Conservation (phyloP, 495 filamentous ascomycete genomes). For the Letharia lupina region DNA sequence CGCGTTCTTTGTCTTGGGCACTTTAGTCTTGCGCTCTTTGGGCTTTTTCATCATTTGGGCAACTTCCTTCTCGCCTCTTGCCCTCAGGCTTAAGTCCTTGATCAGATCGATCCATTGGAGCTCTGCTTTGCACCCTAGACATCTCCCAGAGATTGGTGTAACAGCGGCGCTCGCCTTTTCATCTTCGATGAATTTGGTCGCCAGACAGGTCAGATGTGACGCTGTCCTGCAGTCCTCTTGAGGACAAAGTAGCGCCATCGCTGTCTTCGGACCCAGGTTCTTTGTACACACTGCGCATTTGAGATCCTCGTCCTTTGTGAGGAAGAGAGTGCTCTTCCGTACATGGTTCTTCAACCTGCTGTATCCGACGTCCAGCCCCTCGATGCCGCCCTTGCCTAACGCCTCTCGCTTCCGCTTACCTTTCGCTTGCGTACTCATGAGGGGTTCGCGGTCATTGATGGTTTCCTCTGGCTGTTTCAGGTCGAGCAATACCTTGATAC, state of each 20-base stretch:
- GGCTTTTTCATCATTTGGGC: conserved; percentile 55
- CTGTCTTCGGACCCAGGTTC: conserved; percentile 38
- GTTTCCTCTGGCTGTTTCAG: conserved; percentile 26
- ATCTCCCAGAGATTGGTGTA: conserved; percentile 61
- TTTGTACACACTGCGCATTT: conserved; percentile 57
- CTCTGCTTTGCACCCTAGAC: conserved; percentile 57
- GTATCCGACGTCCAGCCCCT: conserved; percentile 56
- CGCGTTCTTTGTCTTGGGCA: conserved; percentile 14
- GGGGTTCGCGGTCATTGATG: conserved; percentile 2
- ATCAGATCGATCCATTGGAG: conserved; percentile 70
- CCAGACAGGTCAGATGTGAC: conserved; percentile 72
- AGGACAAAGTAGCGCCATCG: conserved; percentile 62
- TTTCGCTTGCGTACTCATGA: conserved; percentile 20
- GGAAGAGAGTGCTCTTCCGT: conserved; percentile 57
- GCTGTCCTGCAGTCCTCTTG: conserved; percentile 54
- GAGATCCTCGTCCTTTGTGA: conserved; percentile 50
- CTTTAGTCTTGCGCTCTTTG: conserved; percentile 25
- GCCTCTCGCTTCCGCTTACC: conserved; percentile 7
- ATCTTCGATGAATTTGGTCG: conserved; percentile 49
- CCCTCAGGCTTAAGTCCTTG: conserved; percentile 67
- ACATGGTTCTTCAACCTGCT: conserved; percentile 55
- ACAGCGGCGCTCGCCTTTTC: conserved; percentile 38
- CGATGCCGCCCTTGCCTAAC: conserved; percentile 9
- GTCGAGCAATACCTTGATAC: conserved; percentile 51
- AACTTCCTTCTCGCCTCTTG: conserved; percentile 56